These are phyloP conservation scores for Penicillium psychrosexuale DNA, from an alignment of 2,329 filamentous ascomycete genomes.

Conservation along the genomic window DNA sequence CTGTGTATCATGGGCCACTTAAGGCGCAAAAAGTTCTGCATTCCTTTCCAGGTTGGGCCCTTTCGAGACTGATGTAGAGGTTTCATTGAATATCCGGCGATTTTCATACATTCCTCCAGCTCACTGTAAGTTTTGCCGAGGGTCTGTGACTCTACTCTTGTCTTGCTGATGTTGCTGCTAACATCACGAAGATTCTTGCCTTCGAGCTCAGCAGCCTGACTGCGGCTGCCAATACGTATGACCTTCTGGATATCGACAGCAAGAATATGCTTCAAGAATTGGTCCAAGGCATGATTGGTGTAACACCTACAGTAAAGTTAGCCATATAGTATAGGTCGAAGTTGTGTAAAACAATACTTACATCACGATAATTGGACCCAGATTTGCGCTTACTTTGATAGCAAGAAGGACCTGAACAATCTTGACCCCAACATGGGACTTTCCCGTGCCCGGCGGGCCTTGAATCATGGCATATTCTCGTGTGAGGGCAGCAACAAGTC, in stretches of 20 bases:
- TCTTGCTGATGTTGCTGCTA: background rate
- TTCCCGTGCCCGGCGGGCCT: slow-evolving; percentile 16
- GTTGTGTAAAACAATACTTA: background rate
- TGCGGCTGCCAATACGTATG: slow-evolving; percentile 9
- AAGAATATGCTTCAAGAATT: slow-evolving; percentile 62
- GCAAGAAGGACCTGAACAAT: slow-evolving; percentile 7
- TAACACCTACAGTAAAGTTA: slow-evolving; percentile 44
- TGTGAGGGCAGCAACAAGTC: slow-evolving; percentile 12
- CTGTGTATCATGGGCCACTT: slow-evolving; percentile 1
- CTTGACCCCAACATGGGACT: slow-evolving; percentile 9
- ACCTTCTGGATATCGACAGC: slow-evolving; percentile 52
- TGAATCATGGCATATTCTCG: slow-evolving; percentile 16
- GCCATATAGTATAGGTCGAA: no score
- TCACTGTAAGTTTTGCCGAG: background rate
- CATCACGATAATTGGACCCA: slow-evolving; percentile 2
- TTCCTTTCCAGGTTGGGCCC: background rate
- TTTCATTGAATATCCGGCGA: background rate
- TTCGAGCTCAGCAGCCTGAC: slow-evolving; percentile 8
- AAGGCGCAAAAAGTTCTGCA: background rate
- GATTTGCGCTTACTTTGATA: background rate
- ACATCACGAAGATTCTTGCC: slow-evolving; percentile 12
- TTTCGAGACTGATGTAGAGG: slow-evolving; percentile 7
- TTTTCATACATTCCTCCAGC: background rate
- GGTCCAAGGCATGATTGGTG: slow-evolving; percentile 64
- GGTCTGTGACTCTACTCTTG: slow-evolving; percentile 1